Conservation (phyloP, 345 rosid species). For the thale cress (Arabidopsis thaliana) region TAIR10.1 NC_003074.8:16137501-16138000, state of each 20-base stretch:
- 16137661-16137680: too few species aligned
- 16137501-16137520: too few species aligned
- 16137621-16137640: too few species aligned
- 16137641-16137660: too few species aligned
- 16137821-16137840: not conserved
- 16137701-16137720: too few species aligned
- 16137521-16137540: too few species aligned
- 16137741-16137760: too few species aligned
- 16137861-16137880: not conserved
- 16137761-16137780: not conserved
- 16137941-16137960: conserved; percentile 30
- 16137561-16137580: not conserved
- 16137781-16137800: not conserved
- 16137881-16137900: conserved; percentile 12
- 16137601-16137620: not conserved
- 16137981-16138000: conserved; percentile 28
- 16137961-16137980: not conserved
- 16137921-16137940: not conserved
- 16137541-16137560: not conserved
- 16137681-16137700: too few species aligned
- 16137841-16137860: not conserved
- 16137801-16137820: not conserved
- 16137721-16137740: too few species aligned
- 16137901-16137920: conserved; percentile 19
- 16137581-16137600: not conserved